Evolutionary conservation across 139 green algal genomes (phyloP).

Genomic region (Nannochloris sp.): DNA sequence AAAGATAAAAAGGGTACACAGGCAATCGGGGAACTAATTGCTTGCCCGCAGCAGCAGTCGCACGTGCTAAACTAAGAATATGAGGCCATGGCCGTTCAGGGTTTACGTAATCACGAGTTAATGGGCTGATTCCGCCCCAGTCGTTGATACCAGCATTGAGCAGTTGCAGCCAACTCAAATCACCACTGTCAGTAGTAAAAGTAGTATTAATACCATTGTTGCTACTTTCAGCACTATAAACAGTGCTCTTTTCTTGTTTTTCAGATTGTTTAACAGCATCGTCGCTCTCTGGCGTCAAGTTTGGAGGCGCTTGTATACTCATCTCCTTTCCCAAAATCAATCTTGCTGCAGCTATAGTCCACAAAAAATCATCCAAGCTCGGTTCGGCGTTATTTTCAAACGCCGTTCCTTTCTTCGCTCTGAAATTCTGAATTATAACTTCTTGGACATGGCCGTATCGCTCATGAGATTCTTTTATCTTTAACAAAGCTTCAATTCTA

Average conservation of each 20-base stretch:
- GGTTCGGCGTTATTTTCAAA: conserved; percentile 57
- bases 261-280: too few relatives aligned
- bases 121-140: conserved; percentile 73
- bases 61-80: conserved; percentile 49
- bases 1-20: conserved; percentile 54
- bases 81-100: conserved; percentile 75
- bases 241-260: background rate
- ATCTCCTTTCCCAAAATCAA: conserved; percentile 62
- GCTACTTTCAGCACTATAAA: background rate
- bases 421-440: conserved; percentile 88
- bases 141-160: conserved; percentile 80
- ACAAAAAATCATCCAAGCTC: conserved; percentile 60
- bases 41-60: conserved; percentile 48
- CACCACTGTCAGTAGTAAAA: too few relatives aligned
- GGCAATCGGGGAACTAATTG: conserved; percentile 70
- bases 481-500: conserved; percentile 48
- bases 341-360: conserved; percentile 63
- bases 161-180: conserved; percentile 56
- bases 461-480: conserved; percentile 41
- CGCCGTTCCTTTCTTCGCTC: conserved; percentile 57
- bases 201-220: background rate
- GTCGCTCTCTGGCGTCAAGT: conserved; percentile 55
- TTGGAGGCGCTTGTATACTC: conserved; percentile 57
- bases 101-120: conserved; percentile 84
- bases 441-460: conserved; percentile 64